Percentiles rank a stretch among this genome's conserved stretches.
These are phyloP conservation scores for Petunia axillaris DNA, from an alignment of 257 asterid species.

Conservation along the genomic window DNA sequence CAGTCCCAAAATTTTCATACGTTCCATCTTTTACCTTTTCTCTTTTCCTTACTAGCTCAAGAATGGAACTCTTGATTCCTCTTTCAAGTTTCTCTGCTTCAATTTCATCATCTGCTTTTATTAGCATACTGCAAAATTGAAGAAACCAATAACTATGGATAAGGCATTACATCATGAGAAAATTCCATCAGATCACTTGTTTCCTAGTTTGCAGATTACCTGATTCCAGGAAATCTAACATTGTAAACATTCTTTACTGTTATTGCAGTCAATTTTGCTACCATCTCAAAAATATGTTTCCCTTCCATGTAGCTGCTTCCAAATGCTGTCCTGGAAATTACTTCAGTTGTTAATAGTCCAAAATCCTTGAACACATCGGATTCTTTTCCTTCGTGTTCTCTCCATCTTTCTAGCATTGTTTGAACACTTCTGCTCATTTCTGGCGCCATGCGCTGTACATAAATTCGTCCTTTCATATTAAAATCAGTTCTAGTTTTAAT, in stretches of 20 bases:
- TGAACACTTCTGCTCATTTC: slow-evolving; percentile 55
- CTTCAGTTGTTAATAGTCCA: slow-evolving; percentile 56
- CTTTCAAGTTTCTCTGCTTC: slow-evolving; percentile 58
- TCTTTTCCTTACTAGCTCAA: slow-evolving; percentile 51
- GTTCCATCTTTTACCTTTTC: slow-evolving; percentile 29
- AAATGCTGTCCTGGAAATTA: slow-evolving; percentile 72
- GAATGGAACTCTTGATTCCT: slow-evolving; percentile 49
- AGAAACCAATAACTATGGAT: not conserved
- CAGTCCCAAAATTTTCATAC: slow-evolving; percentile 39
- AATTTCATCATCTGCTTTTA: slow-evolving; percentile 53
- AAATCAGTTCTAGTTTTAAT: not conserved
- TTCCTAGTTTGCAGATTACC: slow-evolving; percentile 34
- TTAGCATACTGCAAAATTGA: slow-evolving; percentile 33
- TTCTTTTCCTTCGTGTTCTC: slow-evolving; percentile 51
- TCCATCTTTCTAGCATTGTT: slow-evolving; percentile 61
- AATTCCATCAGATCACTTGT: not conserved
- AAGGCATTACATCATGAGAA: not conserved
- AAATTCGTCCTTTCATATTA: not conserved
- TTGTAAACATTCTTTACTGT: slow-evolving; percentile 48
- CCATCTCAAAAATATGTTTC: slow-evolving; percentile 59
- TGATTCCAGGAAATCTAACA: slow-evolving; percentile 51
- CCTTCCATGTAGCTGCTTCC: slow-evolving; percentile 77
- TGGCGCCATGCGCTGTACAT: slow-evolving; percentile 53
- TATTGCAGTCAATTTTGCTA: slow-evolving; percentile 48
- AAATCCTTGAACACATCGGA: slow-evolving; percentile 64